Evolutionary conservation across 805 yeast species (phyloP), one percentile per base, ranked within the genome.

Genomic region (Blastobotrys muscicola): DNA sequence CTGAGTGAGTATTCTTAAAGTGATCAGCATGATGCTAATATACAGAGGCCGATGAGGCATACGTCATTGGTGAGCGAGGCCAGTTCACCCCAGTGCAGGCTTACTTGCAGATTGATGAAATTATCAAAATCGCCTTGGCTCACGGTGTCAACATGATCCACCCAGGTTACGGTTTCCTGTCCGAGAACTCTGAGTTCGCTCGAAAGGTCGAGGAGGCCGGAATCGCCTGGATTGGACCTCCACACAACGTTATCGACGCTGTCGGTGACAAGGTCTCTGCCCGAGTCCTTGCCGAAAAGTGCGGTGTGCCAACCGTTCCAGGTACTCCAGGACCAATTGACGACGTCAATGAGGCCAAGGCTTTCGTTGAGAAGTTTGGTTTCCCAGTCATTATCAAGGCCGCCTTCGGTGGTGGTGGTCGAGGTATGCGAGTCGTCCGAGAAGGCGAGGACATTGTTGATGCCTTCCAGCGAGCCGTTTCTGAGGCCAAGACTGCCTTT

Each of bases 381-480:
- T 89, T 65, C 68, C 98, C 98, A 7, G 97, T 92, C 39, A 90
- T 90, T 67, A 87, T 90, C 68, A 90, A 90, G 69, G 98, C 98
- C 38, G 98, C 98, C 33, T 92, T 84, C 60, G 98, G 98, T 64
- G 98, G 98, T 69, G 98, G 98, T 74, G 98, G 98, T 61, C 80
- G 97, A 69, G 98, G 98, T 76, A 92, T 90, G 97, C 81, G 98
- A 70, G 98, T 90, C 41, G 98, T 90, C 37, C 75, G 94, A 59
- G 96, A 90, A 66, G 97, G 96, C 57, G 98, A 92, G 56, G 85
- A 81, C 64, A 77, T 90, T 47, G 81, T 62, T 38, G 97, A 90
- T 62, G 97, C 97, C 32, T 90, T 92, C 70, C 68, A 73, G 58
- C 82, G 98, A 68, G 97, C 97, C 31, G 78, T 82, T 29, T 83